A percentile compares a stretch with the other conserved stretches of the same genome.
Conservation (phyloP, 2,329 filamentous ascomycete species). For the Ophiostoma montium region DNA sequence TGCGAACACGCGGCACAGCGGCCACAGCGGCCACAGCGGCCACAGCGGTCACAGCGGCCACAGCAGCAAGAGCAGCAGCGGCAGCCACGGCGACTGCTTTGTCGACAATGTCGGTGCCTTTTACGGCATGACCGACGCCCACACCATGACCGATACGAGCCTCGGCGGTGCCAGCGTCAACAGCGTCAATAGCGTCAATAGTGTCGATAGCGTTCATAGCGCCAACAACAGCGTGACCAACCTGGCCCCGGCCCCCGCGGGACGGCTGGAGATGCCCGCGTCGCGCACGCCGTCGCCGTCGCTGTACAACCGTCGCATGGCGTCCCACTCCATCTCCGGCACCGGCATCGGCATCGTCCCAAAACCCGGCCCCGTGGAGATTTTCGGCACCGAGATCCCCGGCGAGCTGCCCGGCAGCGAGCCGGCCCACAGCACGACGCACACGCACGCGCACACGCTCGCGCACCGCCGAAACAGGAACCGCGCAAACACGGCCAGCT, state of each 20-base stretch:
- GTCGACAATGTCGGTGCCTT: not conserved
- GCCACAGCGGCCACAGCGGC: conserved; percentile 9
- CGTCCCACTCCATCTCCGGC: too few species aligned
- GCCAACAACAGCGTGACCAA: not conserved
- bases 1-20: not conserved
- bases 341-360: too few species aligned
- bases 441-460: too few species aligned
- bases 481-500: conserved; percentile 6
- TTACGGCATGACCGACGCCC: not conserved
- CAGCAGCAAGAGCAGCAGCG: not conserved
- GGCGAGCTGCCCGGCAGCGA: not conserved
- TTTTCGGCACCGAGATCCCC: not conserved
- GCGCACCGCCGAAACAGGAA: not conserved
- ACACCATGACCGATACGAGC: not conserved
- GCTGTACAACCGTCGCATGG: not conserved
- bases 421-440: too few species aligned
- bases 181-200: too few species aligned
- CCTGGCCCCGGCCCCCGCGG: not conserved
- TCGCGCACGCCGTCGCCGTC: conserved; percentile 3
- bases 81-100: not conserved
- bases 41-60: too few species aligned
- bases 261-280: conserved; percentile 3
- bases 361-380: not conserved
- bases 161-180: too few species aligned
- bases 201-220: too few species aligned